These are phyloP conservation scores for Agaricales sp. DNA, from an alignment of 1,284 basidiomycete genomes.

Conservation along the genomic window DNA sequence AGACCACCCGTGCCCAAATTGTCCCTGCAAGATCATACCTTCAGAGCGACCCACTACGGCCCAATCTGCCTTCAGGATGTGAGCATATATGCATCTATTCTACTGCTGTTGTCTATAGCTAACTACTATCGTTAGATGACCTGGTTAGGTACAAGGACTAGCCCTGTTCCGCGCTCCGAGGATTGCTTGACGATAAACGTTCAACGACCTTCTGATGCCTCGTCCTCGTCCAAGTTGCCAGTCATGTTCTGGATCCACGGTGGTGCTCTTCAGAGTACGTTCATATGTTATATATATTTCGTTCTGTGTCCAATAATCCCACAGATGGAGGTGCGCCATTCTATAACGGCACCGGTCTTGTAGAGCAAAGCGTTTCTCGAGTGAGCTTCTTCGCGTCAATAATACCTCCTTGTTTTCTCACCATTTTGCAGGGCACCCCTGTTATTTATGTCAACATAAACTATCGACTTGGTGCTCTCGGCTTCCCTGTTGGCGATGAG, in stretches of 20 bases:
- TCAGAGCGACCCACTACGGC: constrained; percentile 13
- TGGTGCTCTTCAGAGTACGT: constrained; percentile 5
- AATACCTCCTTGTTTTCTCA: neutral
- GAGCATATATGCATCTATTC: neutral
- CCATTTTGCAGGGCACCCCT: constrained; percentile 13
- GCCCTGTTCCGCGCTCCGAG: constrained; percentile 8
- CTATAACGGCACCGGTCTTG: constrained; percentile 7
- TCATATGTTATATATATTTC: neutral
- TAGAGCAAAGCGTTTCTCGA: constrained; percentile 9
- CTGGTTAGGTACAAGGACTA: neutral
- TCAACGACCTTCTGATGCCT: constrained; percentile 12
- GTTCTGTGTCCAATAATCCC: neutral
- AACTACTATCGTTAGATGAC: neutral
- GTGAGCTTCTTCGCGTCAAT: too few species aligned
- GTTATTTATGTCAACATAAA: constrained; percentile 12
- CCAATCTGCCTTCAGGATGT: constrained; percentile 12
- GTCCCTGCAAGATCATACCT: constrained; percentile 2
- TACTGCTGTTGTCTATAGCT: neutral
- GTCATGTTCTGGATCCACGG: constrained; percentile 13
- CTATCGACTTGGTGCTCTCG: constrained; percentile 29
- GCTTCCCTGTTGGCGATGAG: constrained; percentile 27
- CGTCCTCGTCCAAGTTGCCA: constrained; percentile 12
- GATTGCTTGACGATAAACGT: constrained; percentile 16
- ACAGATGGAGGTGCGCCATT: constrained; percentile 2
- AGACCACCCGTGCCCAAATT: constrained; percentile 10